Percentiles rank a stretch among this genome's conserved stretches.
Evolutionary conservation across 768 basidiomycete species (phyloP).

Genomic region (Dioszegia aurantiaca): DNA sequence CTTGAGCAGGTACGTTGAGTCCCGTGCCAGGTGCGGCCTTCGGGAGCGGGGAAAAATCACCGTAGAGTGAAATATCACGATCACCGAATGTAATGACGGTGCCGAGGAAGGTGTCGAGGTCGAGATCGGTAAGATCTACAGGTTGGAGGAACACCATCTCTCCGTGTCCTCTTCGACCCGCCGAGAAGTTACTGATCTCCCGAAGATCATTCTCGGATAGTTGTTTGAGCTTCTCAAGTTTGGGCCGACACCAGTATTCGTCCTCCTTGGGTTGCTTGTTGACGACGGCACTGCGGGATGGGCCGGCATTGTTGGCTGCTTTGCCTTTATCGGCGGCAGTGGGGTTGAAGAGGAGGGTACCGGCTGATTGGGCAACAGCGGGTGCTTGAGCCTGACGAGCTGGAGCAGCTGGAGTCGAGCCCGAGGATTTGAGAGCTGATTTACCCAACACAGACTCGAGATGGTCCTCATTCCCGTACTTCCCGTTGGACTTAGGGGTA

Average conservation of each 20-base stretch:
- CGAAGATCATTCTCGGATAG: constrained; percentile 71
- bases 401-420: constrained; percentile 7
- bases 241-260: constrained; percentile 87
- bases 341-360: constrained; percentile 24
- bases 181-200: constrained; percentile 70
- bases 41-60: constrained; percentile 73
- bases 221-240: constrained; percentile 67
- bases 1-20: constrained; percentile 78
- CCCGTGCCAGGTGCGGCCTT: constrained; percentile 81
- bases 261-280: constrained; percentile 59
- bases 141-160: constrained; percentile 76
- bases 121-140: constrained; percentile 78
- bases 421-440: constrained; percentile 34
- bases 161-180: constrained; percentile 89
- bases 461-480: constrained; percentile 30
- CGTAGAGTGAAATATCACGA: constrained; percentile 90
- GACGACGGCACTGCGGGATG: neutral
- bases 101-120: constrained; percentile 78
- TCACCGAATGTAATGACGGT: constrained; percentile 82
- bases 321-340: neutral
- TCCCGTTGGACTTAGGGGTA: constrained; percentile 65
- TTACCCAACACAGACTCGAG: constrained; percentile 41
- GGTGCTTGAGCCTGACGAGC: constrained; percentile 19
- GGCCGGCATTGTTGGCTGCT: neutral
- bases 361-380: constrained; percentile 19